Evolutionary conservation across 2,329 filamentous ascomycete species (phyloP).

Genomic region (Akanthomyces dipterigenus): DNA sequence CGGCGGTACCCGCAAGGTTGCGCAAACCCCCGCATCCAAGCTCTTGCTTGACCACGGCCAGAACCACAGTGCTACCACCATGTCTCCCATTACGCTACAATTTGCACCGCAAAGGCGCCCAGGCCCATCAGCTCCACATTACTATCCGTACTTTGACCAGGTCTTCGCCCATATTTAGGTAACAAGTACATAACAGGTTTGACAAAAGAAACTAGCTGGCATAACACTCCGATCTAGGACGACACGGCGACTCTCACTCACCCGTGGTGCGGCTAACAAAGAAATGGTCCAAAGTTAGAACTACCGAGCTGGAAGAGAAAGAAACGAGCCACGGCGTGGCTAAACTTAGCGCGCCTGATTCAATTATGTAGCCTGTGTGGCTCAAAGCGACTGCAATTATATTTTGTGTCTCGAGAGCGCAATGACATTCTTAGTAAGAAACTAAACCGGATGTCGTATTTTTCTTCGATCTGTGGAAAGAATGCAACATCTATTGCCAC

Average conservation of each 20-base stretch:
- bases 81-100: slow-evolving; percentile 4
- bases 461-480: not conserved
- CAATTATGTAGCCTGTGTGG: not conserved
- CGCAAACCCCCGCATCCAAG: slow-evolving; percentile 11
- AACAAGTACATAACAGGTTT: slow-evolving; percentile 12
- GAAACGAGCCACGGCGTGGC: not conserved
- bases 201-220: not conserved
- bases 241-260: not conserved
- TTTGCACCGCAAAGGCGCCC: not conserved
- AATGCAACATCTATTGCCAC: not conserved
- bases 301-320: not conserved
- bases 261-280: not conserved
- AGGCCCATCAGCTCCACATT: slow-evolving; percentile 7
- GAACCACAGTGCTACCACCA: not conserved
- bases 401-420: not conserved
- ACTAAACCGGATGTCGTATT: too few species aligned
- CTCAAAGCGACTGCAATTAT: not conserved
- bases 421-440: too few species aligned
- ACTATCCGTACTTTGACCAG: not conserved
- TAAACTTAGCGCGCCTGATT: not conserved
- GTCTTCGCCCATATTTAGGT: slow-evolving; percentile 7
- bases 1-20: slow-evolving; percentile 17
- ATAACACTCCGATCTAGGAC: not conserved
- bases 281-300: not conserved
- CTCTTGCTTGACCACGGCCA: not conserved